Evolutionary conservation across 805 yeast species (phyloP).

Genomic region (Yarrowia hollandica): DNA sequence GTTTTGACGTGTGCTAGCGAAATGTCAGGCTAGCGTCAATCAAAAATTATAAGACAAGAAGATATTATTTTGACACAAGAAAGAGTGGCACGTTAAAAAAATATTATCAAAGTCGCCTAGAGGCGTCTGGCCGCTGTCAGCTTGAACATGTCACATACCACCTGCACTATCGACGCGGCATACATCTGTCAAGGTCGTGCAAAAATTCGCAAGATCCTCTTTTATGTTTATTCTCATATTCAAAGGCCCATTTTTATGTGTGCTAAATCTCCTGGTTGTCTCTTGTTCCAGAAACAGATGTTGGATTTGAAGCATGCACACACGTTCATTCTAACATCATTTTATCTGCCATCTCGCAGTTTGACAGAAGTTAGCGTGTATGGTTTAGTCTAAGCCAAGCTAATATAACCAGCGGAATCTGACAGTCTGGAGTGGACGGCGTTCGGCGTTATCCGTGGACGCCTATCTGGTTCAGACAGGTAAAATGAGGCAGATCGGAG

Average conservation of each 20-base stretch:
- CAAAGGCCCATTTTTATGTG: too few species aligned
- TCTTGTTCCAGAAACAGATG: neutral
- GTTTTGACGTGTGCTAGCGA: slow-evolving; percentile 10
- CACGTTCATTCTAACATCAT: too few species aligned
- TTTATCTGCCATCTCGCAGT: neutral
- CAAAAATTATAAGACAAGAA: neutral
- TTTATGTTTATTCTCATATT: too few species aligned
- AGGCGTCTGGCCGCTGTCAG: slow-evolving; percentile 6
- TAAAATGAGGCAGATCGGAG: neutral
- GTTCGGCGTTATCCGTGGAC: neutral
- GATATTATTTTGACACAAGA: neutral
- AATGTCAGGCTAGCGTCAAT: neutral
- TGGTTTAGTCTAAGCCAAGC: neutral
- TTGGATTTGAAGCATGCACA: too few species aligned
- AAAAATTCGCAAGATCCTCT: too few species aligned
- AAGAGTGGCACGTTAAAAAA: neutral
- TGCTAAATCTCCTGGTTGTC: too few species aligned
- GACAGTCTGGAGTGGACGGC: slow-evolving; percentile 1
- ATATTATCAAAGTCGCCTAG: neutral
- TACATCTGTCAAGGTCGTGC: slow-evolving; percentile 9
- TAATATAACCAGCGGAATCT: neutral
- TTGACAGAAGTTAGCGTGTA: neutral
- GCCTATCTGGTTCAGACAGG: neutral
- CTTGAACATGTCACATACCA: slow-evolving; percentile 1
- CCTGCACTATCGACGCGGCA: slow-evolving; percentile 24